phyloP scores from a whole-genome alignment of 805 yeast species.

The Wickerhamomyces subpelliculosus region DNA sequence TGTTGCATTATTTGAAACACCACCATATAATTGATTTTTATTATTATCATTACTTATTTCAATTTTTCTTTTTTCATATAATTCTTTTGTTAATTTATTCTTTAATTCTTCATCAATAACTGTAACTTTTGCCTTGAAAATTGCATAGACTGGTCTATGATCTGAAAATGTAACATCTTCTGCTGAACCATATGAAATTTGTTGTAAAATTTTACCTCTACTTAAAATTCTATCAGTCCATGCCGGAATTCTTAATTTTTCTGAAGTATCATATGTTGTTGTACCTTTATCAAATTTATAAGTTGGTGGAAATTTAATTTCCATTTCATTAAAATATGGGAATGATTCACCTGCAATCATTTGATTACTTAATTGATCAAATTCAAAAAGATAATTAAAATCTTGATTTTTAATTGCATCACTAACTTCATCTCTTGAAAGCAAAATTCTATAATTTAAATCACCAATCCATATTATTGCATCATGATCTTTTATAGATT shows the following conservation, averaged over 20 bases:
- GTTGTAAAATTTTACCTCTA: conserved; percentile 52
- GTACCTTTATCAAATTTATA: conserved; percentile 92
- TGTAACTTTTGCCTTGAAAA: conserved; percentile 55
- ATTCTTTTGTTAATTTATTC: conserved; percentile 41
- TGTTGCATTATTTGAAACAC: conserved; percentile 4
- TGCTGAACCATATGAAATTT: conserved; percentile 52
- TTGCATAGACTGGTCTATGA: conserved; percentile 83
- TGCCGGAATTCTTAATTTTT: conserved; percentile 89
- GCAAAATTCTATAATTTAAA: conserved; percentile 75
- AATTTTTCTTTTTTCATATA: conserved; percentile 46
- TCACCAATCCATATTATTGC: conserved; percentile 89
- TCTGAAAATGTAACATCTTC: conserved; percentile 66
- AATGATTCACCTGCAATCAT: conserved; percentile 71
- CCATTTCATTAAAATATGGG: conserved; percentile 76
- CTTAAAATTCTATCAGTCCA: conserved; percentile 93
- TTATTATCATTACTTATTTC: conserved; percentile 43
- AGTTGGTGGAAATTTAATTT: conserved; percentile 80
- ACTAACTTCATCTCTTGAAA: conserved; percentile 67
- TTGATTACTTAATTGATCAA: conserved; percentile 76
- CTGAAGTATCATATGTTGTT: conserved; percentile 75
- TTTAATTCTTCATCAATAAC: conserved; percentile 55
- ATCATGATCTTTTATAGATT: conserved; percentile 69
- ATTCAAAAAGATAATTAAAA: conserved; percentile 47
- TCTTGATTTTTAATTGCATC: conserved; percentile 40
- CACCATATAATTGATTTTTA: too few relatives aligned